Conservation (phyloP, 139 green algal genomes). For the Penium margaritaceum region DNA sequence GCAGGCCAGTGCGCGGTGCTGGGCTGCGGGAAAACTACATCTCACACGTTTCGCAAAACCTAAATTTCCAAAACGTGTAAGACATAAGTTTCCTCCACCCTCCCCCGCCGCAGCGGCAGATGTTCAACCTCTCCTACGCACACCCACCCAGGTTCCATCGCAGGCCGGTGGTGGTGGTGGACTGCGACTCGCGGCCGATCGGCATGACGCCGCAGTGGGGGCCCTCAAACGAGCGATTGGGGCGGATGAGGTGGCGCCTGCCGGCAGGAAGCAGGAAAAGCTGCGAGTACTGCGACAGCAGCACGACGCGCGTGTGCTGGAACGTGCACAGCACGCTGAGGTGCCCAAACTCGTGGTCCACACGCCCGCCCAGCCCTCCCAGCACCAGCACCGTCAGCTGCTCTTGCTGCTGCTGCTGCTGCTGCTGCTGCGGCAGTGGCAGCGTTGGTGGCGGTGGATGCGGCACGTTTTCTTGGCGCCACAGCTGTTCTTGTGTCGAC, state of each 20-base stretch:
- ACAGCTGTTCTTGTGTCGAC: no score
- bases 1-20: no score
- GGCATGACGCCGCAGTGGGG: slow-evolving; percentile 79
- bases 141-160: slow-evolving; percentile 71
- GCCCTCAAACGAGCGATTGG: slow-evolving; percentile 60
- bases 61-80: no score
- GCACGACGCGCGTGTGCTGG: slow-evolving; percentile 61
- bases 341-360: slow-evolving; percentile 86
- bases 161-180: slow-evolving; percentile 63
- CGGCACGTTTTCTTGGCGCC: no score
- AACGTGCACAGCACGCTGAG: slow-evolving; percentile 70
- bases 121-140: no score
- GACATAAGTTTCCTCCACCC: no score
- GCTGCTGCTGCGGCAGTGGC: no score
- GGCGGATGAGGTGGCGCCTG: slow-evolving; percentile 52
- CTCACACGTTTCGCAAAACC: no score
- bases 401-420: no score
- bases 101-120: no score
- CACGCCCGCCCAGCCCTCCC: slow-evolving; percentile 77
- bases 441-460: no score
- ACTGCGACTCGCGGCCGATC: slow-evolving; percentile 50
- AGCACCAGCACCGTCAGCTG: slow-evolving; percentile 45
- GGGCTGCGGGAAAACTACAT: no score
- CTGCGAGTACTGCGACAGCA: slow-evolving; percentile 75
- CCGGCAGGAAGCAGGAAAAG: slow-evolving; percentile 62